Evolutionary conservation across 352 stramenopile species (phyloP).

Genomic region (Pythium myriotylum): DNA sequence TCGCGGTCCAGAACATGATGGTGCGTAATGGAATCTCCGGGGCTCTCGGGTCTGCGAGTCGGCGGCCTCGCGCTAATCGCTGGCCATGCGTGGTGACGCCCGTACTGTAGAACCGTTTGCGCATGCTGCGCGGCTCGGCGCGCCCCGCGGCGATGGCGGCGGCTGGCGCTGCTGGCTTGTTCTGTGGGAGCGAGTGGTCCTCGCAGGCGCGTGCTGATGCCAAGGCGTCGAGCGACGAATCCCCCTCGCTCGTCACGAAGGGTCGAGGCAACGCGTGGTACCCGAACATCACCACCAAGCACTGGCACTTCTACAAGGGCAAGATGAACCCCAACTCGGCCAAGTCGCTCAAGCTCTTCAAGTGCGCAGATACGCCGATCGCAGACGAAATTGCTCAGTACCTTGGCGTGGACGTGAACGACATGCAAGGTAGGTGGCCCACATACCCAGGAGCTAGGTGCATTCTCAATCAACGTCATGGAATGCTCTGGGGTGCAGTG

Average conservation of each 20-base stretch:
- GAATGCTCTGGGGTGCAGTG: constrained; percentile 32
- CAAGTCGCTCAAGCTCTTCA: constrained; percentile 90
- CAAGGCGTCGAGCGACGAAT: constrained; percentile 10
- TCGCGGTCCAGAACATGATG: too few relatives aligned
- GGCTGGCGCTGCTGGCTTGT: constrained; percentile 38
- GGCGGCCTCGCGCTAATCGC: too few relatives aligned
- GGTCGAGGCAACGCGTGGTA: constrained; percentile 52
- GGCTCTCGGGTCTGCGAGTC: too few relatives aligned
- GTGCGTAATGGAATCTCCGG: too few relatives aligned
- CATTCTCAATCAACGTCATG: not conserved
- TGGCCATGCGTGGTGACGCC: not conserved
- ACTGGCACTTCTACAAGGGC: constrained; percentile 89
- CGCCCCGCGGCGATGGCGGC: constrained; percentile 32
- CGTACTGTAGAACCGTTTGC: constrained; percentile 27
- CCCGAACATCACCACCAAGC: constrained; percentile 83
- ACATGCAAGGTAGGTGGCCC: constrained; percentile 60
- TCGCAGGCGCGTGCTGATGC: constrained; percentile 11
- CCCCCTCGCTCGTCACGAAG: constrained; percentile 19
- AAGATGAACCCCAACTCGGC: constrained; percentile 82
- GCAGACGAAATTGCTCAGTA: constrained; percentile 85
- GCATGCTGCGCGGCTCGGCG: constrained; percentile 15
- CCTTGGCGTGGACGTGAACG: constrained; percentile 76
- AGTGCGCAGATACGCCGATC: constrained; percentile 85
- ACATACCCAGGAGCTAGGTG: too few relatives aligned
- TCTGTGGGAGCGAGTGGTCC: constrained; percentile 33